Base-by-base conservation (phyloP, 331 rosid genomes). In the Cucumis variabilis region DNA sequence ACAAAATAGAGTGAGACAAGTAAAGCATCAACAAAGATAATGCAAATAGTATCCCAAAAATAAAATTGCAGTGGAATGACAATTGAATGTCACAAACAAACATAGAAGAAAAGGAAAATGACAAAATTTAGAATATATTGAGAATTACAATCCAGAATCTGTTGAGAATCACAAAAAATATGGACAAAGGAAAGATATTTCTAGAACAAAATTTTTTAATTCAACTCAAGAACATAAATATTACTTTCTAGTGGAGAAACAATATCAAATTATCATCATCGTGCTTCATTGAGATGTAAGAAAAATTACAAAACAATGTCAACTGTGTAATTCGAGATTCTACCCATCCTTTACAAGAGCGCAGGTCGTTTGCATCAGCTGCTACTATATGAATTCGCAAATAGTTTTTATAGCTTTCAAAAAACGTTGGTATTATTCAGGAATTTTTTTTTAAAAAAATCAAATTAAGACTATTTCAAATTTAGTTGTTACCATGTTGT, bases 311-410 rank as follows among this genome's bases (percentile, higher is more conserved):
- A 98, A 93, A 96, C 72, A 97, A 89, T 51, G 99, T 97, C 88
- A 97, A 98, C 89, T 90, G 95, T 85, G 99, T 96, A 91, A 97
- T 88, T 76, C 98, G 96, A 81, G 99, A 97, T 90, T 97, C 99
- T 76, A 97, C 98, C 99, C 99, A 97, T 84, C 99, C 99, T 89
- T 87, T 97, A 99, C 99, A 97, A 4, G 95, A 89, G n/a, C 95
- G 96, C 70, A 97, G 90, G 89, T 94, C 99, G 82, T 93, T 98
- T 41, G 93, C 86, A n/a, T n/a, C n/a, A n/a, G n/a, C n/a, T n/a
- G n/a, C n/a, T n/a, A n/a, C n/a, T n/a, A n/a, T n/a, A n/a, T 97
- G 98, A 71, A 97, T 99, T 91, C 96, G 96, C 88, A 97, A 92
- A 89, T 97, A 97, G 89, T 97, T 97, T 92, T 93, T 97, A 89